These are phyloP conservation scores for Aspergillus viridinutans DNA, from an alignment of 2,329 filamentous ascomycete genomes.

Conservation along the genomic window DNA sequence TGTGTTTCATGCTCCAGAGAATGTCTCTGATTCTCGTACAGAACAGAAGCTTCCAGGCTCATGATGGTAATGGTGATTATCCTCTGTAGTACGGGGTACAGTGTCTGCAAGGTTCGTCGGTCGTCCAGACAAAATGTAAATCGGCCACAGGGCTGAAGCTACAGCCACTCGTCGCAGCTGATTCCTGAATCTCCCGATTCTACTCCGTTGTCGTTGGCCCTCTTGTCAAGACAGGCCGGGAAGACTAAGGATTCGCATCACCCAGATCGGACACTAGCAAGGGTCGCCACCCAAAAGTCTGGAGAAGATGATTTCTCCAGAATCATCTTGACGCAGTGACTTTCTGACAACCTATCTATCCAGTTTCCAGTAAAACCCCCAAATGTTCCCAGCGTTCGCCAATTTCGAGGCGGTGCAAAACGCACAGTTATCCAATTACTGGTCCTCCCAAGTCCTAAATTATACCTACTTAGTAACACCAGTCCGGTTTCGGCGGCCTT, in stretches of 20 bases:
- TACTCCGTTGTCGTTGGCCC: conserved; percentile 21
- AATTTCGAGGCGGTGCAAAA: conserved; percentile 8
- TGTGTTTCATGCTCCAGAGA: neutral
- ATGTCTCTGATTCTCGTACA: neutral
- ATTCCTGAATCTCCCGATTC: conserved; percentile 33
- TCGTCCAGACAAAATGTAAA: neutral
- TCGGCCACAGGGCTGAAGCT: conserved; percentile 2
- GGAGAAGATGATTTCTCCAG: neutral
- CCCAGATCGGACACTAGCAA: neutral
- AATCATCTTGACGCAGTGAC: neutral
- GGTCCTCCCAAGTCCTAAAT: conserved; percentile 1
- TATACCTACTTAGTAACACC: conserved; percentile 8
- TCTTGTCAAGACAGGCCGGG: neutral
- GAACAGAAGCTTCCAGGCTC: neutral
- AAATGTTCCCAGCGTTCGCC: neutral
- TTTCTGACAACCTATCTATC: neutral
- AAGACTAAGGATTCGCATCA: neutral
- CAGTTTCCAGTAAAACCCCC: neutral
- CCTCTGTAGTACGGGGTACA: neutral
- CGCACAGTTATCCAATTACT: neutral
- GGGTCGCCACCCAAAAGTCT: neutral
- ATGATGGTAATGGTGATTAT: neutral
- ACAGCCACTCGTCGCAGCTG: conserved; percentile 15
- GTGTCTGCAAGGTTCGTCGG: neutral
- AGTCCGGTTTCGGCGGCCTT: conserved; percentile 24